These are phyloP conservation scores for Teratosphaeriaceae sp. DNA, from an alignment of 2,329 filamentous ascomycete species.

Conservation along the genomic window DNA sequence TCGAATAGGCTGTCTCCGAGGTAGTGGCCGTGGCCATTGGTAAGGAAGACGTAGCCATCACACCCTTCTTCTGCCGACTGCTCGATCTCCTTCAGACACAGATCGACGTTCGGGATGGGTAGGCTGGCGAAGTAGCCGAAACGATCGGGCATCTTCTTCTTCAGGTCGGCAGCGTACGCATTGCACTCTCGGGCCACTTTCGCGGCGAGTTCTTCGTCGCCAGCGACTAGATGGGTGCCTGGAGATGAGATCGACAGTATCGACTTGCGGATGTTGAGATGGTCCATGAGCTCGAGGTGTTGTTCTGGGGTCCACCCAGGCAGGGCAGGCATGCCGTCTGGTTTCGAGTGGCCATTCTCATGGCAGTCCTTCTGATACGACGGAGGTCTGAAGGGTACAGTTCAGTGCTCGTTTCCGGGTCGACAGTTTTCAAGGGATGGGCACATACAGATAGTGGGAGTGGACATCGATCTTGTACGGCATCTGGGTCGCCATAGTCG, in stretches of 20 bases:
- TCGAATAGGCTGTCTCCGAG: constrained; percentile 43
- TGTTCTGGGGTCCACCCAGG: constrained; percentile 38
- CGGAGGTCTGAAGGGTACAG: neutral
- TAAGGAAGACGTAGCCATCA: constrained; percentile 47
- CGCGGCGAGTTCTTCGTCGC: constrained; percentile 31
- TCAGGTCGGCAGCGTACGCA: constrained; percentile 35
- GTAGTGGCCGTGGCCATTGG: constrained; percentile 49
- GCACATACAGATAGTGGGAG: constrained; percentile 18
- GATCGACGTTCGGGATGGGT: constrained; percentile 45
- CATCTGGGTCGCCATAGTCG: constrained; percentile 9
- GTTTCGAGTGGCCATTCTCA: constrained; percentile 36
- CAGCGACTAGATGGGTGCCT: constrained; percentile 42
- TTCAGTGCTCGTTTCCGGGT: neutral
- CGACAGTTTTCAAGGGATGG: neutral
- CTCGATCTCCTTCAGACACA: constrained; percentile 43
- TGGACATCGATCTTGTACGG: constrained; percentile 41
- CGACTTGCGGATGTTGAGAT: constrained; percentile 43
- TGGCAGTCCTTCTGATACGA: constrained; percentile 36
- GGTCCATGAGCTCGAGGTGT: constrained; percentile 47
- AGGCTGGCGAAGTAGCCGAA: constrained; percentile 51
- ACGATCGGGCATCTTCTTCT: constrained; percentile 29
- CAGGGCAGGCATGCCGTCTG: constrained; percentile 44
- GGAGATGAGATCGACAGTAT: constrained; percentile 51
- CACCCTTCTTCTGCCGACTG: constrained; percentile 37
- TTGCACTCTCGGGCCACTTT: constrained; percentile 37